A percentile compares a stretch with the other conserved stretches of the same genome.
These are phyloP conservation scores for Porcisia deanei DNA, from an alignment of 208 protist genomes.

Conservation along the genomic window DNA sequence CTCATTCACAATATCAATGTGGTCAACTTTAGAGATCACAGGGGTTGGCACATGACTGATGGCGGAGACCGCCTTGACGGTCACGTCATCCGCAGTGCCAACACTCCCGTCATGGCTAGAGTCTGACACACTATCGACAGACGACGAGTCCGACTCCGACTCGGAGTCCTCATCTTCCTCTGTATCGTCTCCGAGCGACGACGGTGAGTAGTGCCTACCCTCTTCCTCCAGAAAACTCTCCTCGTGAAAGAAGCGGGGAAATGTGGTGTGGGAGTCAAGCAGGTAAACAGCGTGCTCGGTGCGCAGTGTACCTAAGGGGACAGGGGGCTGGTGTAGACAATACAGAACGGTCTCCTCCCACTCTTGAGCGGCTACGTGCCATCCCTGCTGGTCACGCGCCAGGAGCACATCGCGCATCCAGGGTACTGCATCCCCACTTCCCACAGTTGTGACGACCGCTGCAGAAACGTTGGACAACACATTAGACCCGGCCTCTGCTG, in stretches of 20 bases:
- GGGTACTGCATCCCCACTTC: conserved; percentile 15
- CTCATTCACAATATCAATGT: conserved; percentile 31
- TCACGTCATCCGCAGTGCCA: neutral
- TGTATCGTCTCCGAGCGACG: conserved; percentile 50
- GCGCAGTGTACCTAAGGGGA: conserved; percentile 33
- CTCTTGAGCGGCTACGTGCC: neutral
- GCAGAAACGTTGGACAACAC: neutral
- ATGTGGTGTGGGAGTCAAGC: conserved; percentile 64
- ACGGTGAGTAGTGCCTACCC: conserved; percentile 53
- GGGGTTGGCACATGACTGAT: neutral
- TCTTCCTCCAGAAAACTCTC: conserved; percentile 47
- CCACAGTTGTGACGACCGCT: neutral
- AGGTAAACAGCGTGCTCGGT: conserved; percentile 48
- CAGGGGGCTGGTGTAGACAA: conserved; percentile 20
- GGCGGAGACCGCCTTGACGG: neutral
- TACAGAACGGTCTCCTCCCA: conserved; percentile 17
- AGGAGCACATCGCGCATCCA: conserved; percentile 22
- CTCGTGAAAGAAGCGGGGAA: conserved; percentile 62
- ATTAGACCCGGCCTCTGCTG: neutral
- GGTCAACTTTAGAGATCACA: conserved; percentile 41
- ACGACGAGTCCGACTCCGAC: conserved; percentile 31
- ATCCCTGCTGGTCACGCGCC: conserved; percentile 24
- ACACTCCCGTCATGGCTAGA: neutral
- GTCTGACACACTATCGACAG: conserved; percentile 19
- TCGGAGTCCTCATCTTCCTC: conserved; percentile 57